Base-by-base conservation (phyloP, 371 early-diverging fungal genomes). In the Lichtheimia ramosa region DNA sequence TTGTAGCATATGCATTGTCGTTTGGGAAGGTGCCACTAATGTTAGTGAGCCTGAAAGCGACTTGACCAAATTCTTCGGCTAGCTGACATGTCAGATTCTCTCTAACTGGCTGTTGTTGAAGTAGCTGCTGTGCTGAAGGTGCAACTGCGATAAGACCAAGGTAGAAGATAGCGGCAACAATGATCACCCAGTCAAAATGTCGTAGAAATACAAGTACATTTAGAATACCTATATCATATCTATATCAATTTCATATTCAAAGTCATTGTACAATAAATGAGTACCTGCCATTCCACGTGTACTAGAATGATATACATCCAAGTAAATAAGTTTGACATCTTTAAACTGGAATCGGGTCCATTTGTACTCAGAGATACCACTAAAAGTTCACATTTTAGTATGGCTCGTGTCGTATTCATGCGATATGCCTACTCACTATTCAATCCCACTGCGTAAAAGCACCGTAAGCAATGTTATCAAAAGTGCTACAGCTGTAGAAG, bases 301-400 rank as follows among this genome's bases (percentile, higher is more conserved):
- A 34, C 73, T 69, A 5, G 55, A 52, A 52, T 72, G 69, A 23
- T 72, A 69, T 0, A 72, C 5, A 23, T 72, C 69, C 14, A 66
- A 39, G 39, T 63, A 21, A 13, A 65, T 57, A 23, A 72, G 25
- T 28, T 49, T 21, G 18, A 56, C 57, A 14, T 69, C 66, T 14
- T 62, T 48, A 34, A 34, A 34, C 46, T 43, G 50, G n/a, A 72
- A 50, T 12, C 49, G 48, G 6, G 64, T 56, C 73, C 73, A 72
- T 52, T 72, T 72, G 34, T 66, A 66, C 20, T 72, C 73, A 7
- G 73, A 58, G 16, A 72, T 18, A 25, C 64, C 69, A 23, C 73
- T 72, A 42, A 20, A 20, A 42, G 52, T 24, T 6, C 4, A 42
- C 16, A 1, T 34, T 2, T 27, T 34, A 34, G 34, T 34, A 10